These are phyloP conservation scores for Amanita fuliginea DNA, from an alignment of 768 basidiomycete species.

Conservation along the genomic window DNA sequence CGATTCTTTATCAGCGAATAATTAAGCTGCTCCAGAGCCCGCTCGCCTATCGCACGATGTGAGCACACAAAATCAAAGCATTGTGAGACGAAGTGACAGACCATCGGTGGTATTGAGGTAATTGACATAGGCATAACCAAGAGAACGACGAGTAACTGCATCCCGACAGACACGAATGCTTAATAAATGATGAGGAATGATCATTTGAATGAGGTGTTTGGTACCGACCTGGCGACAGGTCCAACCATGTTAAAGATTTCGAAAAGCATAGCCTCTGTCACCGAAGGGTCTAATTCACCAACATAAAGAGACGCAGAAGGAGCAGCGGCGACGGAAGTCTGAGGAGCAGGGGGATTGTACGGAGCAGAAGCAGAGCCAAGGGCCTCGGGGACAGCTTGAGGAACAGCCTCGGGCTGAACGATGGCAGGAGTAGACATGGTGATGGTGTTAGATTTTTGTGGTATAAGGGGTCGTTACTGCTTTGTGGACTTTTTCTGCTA, in stretches of 20 bases:
- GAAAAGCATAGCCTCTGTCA: conserved; percentile 99
- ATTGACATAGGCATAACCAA: conserved; percentile 99
- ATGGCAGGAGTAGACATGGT: conserved; percentile 50
- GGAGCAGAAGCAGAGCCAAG: conserved; percentile 36
- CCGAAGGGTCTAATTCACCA: conserved; percentile 95
- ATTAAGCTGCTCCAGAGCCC: conserved; percentile 97
- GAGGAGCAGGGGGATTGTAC: conserved; percentile 48
- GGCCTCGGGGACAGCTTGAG: conserved; percentile 39
- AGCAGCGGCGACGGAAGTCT: conserved; percentile 45
- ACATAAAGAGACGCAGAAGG: conserved; percentile 96
- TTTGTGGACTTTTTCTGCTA: conserved; percentile 77
- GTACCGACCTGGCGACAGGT: conserved; percentile 84
- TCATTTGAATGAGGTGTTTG: conserved; percentile 4
- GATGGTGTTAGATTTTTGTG: conserved; percentile 29
- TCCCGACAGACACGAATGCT: conserved; percentile 99
- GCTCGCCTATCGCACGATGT: conserved; percentile 55
- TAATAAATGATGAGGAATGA: conserved; percentile 1
- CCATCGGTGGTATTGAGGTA: conserved; percentile 94
- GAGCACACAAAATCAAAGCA: conserved; percentile 5
- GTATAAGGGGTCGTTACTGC: conserved; percentile 81
- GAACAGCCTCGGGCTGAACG: conserved; percentile 40
- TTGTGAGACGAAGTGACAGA: conserved; percentile 21
- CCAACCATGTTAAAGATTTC: conserved; percentile 99
- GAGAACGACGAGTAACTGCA: conserved; percentile 97
- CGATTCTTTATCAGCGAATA: conserved; percentile 98